These are phyloP conservation scores for Penicillium coffeae DNA, from an alignment of 495 filamentous ascomycete genomes.

Conservation along the genomic window DNA sequence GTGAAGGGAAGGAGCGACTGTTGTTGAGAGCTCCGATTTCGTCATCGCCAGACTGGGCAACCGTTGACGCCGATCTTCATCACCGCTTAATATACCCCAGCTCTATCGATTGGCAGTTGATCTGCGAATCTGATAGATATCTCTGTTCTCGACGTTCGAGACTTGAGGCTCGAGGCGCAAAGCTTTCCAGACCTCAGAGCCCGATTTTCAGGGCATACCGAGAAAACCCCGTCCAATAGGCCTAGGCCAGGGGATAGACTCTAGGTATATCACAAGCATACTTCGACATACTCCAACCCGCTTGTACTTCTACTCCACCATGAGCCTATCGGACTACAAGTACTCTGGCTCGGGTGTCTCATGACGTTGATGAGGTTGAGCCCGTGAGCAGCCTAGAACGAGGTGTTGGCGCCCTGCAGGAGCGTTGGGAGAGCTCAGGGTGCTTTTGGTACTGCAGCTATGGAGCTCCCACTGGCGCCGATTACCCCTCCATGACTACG, in stretches of 20 bases:
- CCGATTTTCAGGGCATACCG: no score
- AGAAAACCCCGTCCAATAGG: no score
- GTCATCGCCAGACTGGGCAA: slow-evolving; percentile 5
- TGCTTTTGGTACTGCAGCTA: not conserved
- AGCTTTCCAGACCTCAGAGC: no score
- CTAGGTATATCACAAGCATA: not conserved
- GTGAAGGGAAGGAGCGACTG: not conserved
- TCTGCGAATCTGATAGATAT: not conserved
- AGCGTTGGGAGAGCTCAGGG: not conserved
- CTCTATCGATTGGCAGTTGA: not conserved
- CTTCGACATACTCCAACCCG: not conserved
- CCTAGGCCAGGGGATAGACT: not conserved
- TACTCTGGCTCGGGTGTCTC: not conserved
- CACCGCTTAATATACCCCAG: not conserved
- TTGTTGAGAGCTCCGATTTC: slow-evolving; percentile 9
- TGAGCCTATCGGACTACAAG: no score
- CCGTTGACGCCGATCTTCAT: slow-evolving; percentile 7
- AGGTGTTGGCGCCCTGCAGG: not conserved
- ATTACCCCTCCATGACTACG: not conserved
- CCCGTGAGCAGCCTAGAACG: not conserved
- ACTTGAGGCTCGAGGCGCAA: no score
- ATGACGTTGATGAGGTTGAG: no score
- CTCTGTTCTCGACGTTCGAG: no score
- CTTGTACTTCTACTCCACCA: no score
- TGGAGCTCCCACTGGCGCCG: not conserved